Evolutionary conservation across 768 basidiomycete species (phyloP).

Genomic region (Tylopilus rubrobrunneus): DNA sequence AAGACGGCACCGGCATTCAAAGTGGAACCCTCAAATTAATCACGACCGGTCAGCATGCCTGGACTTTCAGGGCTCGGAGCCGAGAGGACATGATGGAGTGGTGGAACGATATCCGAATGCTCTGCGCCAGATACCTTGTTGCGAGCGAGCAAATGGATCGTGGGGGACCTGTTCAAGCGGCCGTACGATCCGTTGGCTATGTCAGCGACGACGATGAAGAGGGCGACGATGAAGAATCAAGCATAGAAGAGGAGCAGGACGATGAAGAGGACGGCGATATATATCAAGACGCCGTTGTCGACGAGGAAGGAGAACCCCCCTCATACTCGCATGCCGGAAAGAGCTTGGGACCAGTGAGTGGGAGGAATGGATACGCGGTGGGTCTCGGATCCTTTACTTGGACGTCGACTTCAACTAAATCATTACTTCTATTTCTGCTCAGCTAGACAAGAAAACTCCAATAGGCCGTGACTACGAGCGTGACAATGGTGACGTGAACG

Average conservation of each 20-base stretch:
- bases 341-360: constrained; percentile 38
- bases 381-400: constrained; percentile 26
- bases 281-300: constrained; percentile 35
- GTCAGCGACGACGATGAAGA: constrained; percentile 71
- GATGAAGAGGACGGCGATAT: constrained; percentile 52
- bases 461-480: constrained; percentile 14
- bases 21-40: constrained; percentile 49
- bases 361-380: constrained; percentile 60
- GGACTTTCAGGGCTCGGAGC: constrained; percentile 85
- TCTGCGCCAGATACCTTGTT: constrained; percentile 90
- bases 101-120: constrained; percentile 97
- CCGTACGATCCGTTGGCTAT: constrained; percentile 87
- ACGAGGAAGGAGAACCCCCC: constrained; percentile 52
- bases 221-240: constrained; percentile 57
- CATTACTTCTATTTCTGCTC: constrained; percentile 5
- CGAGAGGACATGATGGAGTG: constrained; percentile 99
- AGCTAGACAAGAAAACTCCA: constrained; percentile 45
- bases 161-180: constrained; percentile 87
- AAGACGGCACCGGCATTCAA: constrained; percentile 68
- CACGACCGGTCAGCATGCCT: constrained; percentile 54
- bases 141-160: constrained; percentile 92
- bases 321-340: constrained; percentile 53
- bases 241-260: constrained; percentile 39
- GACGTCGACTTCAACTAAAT: constrained; percentile 1
- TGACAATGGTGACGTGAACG: neutral